Evolutionary conservation across 768 basidiomycete genomes (phyloP), one percentile per base, ranked within the genome.

Genomic region (Kwoniella newhampshirensis): DNA sequence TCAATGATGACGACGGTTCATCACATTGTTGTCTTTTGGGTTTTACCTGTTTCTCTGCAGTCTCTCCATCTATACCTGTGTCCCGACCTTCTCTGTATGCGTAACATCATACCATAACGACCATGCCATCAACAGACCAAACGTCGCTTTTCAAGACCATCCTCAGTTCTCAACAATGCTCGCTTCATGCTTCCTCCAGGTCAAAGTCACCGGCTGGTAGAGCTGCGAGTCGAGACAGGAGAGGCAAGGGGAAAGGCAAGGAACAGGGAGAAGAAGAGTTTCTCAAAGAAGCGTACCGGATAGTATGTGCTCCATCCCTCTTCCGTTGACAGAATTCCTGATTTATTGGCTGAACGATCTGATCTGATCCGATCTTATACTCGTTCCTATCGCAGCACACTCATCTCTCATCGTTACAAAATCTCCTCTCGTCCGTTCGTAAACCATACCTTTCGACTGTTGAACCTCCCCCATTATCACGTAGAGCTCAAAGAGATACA

Each of bases 401-500:
- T 12, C 75, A 76, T 59, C 63, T 76, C 8, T 13, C 44, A 13
- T 62, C 67, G 4, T 66, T 78, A 4, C 41, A 60, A 18, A 43
- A 32, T 4, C 76, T 93, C 82, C 82, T 98, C 40, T 74, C 81
- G 30, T 81, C 82, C 54, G 84, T 97, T 57, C 85, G 92, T 13
- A 85, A 86, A 52, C 85, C 93, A 26, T 99, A 99, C 79, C 81
- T 98, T 66, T 91, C 59, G 84, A 88, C 62, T 17, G 17, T 76
- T 75, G 63, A 61, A 9, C 70, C 67, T 18, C 85, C 13, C 80
- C 84, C 57, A 66, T 73, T 52, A 23, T 58, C 51, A 17, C 62
- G 48, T 13, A 63, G 58, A 39, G 42, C 40, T 21, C 32, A 48
- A 47, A 13, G 13, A 18, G 6, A 47, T 42, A 9, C 50, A 25